Conservation (phyloP, 805 yeast genomes). For the Schwanniomyces sp. region DNA sequence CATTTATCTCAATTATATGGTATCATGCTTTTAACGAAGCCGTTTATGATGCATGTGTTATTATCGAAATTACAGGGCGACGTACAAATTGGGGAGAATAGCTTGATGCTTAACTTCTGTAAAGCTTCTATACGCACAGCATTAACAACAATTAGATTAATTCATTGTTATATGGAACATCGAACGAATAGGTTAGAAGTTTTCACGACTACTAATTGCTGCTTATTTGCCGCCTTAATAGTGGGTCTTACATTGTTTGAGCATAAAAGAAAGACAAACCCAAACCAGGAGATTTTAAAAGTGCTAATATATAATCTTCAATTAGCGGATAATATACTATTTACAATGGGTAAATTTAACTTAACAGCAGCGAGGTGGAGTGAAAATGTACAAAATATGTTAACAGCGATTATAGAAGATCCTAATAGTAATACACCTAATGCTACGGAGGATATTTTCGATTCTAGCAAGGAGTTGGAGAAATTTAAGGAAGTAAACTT, state of each 20-base stretch:
- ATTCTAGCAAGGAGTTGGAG: neutral
- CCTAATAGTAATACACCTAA: neutral
- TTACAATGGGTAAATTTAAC: neutral
- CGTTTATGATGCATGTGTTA: slow-evolving; percentile 37
- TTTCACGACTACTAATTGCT: neutral
- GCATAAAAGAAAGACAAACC: neutral
- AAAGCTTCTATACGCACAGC: neutral
- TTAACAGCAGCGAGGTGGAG: neutral
- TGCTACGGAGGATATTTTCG: neutral
- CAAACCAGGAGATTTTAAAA: neutral
- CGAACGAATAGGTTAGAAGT: neutral
- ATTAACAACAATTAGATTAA: neutral
- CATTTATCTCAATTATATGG: slow-evolving; percentile 39
- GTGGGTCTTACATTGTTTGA: slow-evolving; percentile 1
- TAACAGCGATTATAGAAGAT: neutral
- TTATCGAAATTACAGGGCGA: neutral
- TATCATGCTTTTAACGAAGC: slow-evolving; percentile 37
- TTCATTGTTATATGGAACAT: neutral
- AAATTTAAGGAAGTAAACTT: neutral
- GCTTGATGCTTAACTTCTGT: neutral
- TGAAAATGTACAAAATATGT: slow-evolving; percentile 1
- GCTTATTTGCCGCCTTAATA: neutral
- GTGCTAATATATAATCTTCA: neutral
- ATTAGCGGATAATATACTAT: neutral
- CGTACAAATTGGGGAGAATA: neutral